Conservation (phyloP, 805 yeast genomes). For the Wickerhamomyces mucosus region DNA sequence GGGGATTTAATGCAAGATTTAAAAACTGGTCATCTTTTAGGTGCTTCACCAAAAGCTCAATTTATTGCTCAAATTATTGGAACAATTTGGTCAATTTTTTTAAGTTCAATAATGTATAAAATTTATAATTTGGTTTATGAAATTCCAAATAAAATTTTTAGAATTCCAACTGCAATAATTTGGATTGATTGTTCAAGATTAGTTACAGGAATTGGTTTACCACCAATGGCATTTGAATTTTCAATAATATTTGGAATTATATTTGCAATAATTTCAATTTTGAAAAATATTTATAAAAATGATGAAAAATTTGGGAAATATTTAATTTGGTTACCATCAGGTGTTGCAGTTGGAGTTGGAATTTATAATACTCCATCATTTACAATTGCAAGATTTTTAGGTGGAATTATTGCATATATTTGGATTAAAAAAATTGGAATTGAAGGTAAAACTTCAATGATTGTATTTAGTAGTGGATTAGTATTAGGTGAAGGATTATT, state of each 20-base stretch:
- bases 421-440: constrained; percentile 39
- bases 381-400: constrained; percentile 86
- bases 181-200: constrained; percentile 96
- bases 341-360: constrained; percentile 96
- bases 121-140: constrained; percentile 75
- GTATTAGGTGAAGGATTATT: constrained; percentile 91
- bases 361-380: constrained; percentile 90
- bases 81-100: constrained; percentile 69
- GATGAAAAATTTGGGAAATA: constrained; percentile 27
- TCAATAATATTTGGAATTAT: constrained; percentile 52
- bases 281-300: constrained; percentile 46
- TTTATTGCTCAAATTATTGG: constrained; percentile 87
- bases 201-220: constrained; percentile 86
- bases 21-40: constrained; percentile 85
- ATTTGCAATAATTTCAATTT: constrained; percentile 61
- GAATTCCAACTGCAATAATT: constrained; percentile 91
- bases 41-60: constrained; percentile 90
- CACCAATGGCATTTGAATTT: constrained; percentile 60
- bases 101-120: constrained; percentile 75
- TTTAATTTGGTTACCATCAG: constrained; percentile 68
- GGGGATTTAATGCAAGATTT: constrained; percentile 97
- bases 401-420: constrained; percentile 61
- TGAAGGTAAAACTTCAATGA: constrained; percentile 58
- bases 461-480: constrained; percentile 84
- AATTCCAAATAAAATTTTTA: constrained; percentile 72